phyloP scores from a whole-genome alignment of 2,329 filamentous ascomycete species.

The Penicillium nordicum region DNA sequence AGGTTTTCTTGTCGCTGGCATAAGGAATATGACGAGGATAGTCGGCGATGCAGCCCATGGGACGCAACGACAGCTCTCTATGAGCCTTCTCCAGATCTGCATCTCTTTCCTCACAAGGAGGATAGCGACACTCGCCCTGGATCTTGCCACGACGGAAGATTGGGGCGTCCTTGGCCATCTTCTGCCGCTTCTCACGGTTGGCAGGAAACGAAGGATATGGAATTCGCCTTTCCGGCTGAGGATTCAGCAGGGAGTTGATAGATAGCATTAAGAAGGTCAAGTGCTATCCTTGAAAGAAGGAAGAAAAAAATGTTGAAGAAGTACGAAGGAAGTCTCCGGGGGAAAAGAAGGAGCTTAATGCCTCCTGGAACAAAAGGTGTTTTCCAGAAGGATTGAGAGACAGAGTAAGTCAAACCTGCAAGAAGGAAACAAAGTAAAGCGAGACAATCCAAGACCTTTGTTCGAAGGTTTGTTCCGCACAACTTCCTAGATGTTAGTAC shows the following conservation, averaged over 20 bases:
- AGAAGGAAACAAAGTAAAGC: constrained; percentile 11
- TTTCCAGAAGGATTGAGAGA: constrained; percentile 28
- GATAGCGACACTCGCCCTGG: constrained; percentile 68
- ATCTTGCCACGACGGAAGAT: constrained; percentile 60
- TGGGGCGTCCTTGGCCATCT: constrained; percentile 63
- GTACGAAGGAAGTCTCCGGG: constrained; percentile 3
- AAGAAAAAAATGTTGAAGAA: not conserved
- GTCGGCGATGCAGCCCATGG: constrained; percentile 58
- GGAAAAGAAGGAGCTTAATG: constrained; percentile 12
- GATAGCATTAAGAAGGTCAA: constrained; percentile 54
- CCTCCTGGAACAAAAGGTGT: constrained; percentile 15
- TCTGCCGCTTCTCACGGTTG: constrained; percentile 45
- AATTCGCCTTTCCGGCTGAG: constrained; percentile 43
- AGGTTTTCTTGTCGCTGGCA: constrained; percentile 88
- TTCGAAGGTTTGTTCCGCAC: constrained; percentile 19
- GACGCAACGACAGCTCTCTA: constrained; percentile 61
- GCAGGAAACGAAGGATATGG: constrained; percentile 11
- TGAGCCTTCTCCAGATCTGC: constrained; percentile 57
- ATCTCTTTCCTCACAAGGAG: constrained; percentile 67
- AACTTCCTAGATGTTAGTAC: constrained; percentile 15
- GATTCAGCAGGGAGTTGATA: constrained; percentile 65
- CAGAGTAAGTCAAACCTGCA: constrained; percentile 13
- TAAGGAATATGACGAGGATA: constrained; percentile 81
- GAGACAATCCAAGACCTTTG: constrained; percentile 25
- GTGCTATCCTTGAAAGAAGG: constrained; percentile 1